These are phyloP conservation scores for Colletotrichum sidae DNA, from an alignment of 2,329 filamentous ascomycete genomes.

Conservation along the genomic window DNA sequence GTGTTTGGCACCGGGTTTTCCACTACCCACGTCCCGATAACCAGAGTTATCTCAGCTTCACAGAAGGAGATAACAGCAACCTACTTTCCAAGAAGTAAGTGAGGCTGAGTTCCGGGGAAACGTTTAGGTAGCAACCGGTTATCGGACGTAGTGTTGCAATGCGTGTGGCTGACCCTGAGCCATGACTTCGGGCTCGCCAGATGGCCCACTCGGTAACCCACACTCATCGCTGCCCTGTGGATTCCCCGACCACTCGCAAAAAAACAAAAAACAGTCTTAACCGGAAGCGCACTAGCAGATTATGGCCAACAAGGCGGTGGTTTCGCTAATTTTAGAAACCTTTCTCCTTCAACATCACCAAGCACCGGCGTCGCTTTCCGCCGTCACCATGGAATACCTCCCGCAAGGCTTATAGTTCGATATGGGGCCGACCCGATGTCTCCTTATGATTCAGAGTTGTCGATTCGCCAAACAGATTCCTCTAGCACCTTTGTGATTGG, in stretches of 20 bases:
- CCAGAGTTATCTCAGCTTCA: conserved; percentile 19
- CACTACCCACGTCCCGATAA: conserved; percentile 18
- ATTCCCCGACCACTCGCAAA: too few species aligned
- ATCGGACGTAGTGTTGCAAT: conserved; percentile 20
- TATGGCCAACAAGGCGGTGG: conserved; percentile 6
- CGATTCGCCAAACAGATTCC: conserved; percentile 1
- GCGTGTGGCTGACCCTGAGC: conserved; percentile 26
- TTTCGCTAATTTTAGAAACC: conserved; percentile 32
- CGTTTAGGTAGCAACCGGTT: conserved; percentile 22
- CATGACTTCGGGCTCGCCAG: conserved; percentile 32
- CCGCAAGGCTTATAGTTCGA: conserved; percentile 10
- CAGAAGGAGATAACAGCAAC: neutral
- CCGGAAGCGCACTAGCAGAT: conserved; percentile 15
- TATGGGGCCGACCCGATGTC: conserved; percentile 20
- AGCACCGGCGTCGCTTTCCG: conserved; percentile 16
- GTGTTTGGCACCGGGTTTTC: conserved; percentile 21
- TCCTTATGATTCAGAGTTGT: conserved; percentile 13
- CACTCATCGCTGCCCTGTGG: conserved; percentile 2
- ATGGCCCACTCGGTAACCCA: conserved; percentile 19
- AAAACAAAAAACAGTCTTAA: neutral
- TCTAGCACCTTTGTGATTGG: conserved; percentile 10
- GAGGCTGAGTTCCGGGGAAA: neutral
- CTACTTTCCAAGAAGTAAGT: too few species aligned
- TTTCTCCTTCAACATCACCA: neutral
- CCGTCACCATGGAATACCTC: conserved; percentile 8